A percentile compares a stretch with the other conserved stretches of the same genome.
Evolutionary conservation across 805 yeast species (phyloP).

Genomic region (Cyberlindnera bimundalis): DNA sequence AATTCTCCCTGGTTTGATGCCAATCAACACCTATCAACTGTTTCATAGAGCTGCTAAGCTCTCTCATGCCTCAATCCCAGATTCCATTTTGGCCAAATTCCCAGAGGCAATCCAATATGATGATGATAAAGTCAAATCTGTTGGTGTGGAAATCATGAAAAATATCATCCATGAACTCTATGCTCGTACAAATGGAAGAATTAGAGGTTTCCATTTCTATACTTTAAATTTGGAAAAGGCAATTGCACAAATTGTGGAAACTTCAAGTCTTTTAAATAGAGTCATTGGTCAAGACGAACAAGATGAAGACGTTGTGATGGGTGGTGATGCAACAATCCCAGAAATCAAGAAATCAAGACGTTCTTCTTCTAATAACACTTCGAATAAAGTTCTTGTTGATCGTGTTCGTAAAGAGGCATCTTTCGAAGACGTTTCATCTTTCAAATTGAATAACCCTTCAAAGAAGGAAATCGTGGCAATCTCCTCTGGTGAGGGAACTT

Average conservation of each 20-base stretch:
- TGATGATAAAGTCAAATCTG: conserved; percentile 72
- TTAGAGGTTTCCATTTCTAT: conserved; percentile 89
- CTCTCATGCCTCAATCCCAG: conserved; percentile 83
- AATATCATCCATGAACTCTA: conserved; percentile 60
- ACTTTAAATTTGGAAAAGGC: conserved; percentile 91
- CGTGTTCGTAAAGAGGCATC: conserved; percentile 27
- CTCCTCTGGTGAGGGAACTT: conserved; percentile 76
- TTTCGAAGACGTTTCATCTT: conserved; percentile 22
- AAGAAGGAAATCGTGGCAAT: conserved; percentile 67
- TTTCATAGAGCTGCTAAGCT: conserved; percentile 87
- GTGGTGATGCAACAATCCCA: conserved; percentile 23
- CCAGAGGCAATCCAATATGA: conserved; percentile 58
- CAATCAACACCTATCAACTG: conserved; percentile 77
- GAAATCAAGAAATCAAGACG: conserved; percentile 18
- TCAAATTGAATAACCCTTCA: conserved; percentile 33
- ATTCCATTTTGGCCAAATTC: conserved; percentile 46
- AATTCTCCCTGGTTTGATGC: conserved; percentile 87
- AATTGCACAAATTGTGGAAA: conserved; percentile 76
- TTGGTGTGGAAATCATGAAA: conserved; percentile 74
- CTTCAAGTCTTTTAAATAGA: conserved; percentile 49
- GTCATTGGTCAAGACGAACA: conserved; percentile 44
- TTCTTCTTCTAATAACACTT: conserved; percentile 30
- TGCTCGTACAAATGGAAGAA: conserved; percentile 47
- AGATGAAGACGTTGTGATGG: conserved; percentile 34
- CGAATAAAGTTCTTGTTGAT: conserved; percentile 40